Evolutionary conservation across 345 rosid species (phyloP).

Genomic region (Microcos paniculata): DNA sequence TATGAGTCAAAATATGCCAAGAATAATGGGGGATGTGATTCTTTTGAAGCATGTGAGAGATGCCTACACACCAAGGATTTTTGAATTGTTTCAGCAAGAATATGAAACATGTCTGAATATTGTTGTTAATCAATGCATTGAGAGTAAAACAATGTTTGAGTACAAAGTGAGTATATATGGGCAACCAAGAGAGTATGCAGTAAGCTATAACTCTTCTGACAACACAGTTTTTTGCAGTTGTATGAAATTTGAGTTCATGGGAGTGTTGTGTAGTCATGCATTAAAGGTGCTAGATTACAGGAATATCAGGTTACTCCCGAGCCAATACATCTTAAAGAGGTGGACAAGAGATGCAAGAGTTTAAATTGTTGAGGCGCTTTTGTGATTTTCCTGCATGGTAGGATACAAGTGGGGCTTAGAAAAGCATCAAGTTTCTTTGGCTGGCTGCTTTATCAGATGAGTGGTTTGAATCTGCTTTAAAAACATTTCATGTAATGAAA

Average conservation of each 20-base stretch:
- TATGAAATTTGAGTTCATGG: conserved; percentile 38
- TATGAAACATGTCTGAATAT: conserved; percentile 31
- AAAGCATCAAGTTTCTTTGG: not conserved
- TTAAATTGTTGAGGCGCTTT: not conserved
- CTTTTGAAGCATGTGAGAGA: conserved; percentile 32
- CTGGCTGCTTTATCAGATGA: not conserved
- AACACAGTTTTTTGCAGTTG: conserved; percentile 27
- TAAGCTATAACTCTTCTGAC: conserved; percentile 21
- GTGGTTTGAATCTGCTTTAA: not conserved
- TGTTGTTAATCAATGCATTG: conserved; percentile 25
- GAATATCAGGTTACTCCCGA: conserved; percentile 28
- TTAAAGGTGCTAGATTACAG: conserved; percentile 34
- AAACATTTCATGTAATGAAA: conserved; percentile 6
- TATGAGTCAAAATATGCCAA: conserved; percentile 29
- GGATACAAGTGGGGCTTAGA: not conserved
- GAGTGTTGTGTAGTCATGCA: conserved; percentile 35
- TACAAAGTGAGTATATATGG: conserved; percentile 31
- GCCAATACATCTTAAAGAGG: conserved; percentile 31
- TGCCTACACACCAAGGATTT: conserved; percentile 28
- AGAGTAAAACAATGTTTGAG: conserved; percentile 16
- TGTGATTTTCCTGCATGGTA: not conserved
- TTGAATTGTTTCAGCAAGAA: conserved; percentile 33
- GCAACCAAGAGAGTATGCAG: conserved; percentile 19
- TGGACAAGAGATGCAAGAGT: conserved; percentile 35
- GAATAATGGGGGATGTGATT: conserved; percentile 31